These are phyloP conservation scores for Angomonas deanei DNA, from an alignment of 208 protist species.

Conservation along the genomic window DNA sequence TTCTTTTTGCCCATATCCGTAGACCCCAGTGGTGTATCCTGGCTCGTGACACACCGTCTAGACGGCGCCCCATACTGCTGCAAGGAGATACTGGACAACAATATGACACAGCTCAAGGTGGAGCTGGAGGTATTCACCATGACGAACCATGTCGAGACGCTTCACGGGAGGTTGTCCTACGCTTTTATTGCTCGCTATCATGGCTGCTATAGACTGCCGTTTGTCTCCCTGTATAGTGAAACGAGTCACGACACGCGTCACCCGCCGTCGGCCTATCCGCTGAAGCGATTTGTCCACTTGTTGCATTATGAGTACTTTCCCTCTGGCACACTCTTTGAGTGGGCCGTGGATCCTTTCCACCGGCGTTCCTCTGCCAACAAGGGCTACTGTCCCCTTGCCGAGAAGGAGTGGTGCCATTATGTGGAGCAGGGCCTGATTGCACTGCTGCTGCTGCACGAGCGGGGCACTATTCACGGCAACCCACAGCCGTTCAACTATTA, in stretches of 20 bases:
- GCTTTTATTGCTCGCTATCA: constrained; percentile 46
- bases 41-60: constrained; percentile 44
- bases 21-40: constrained; percentile 54
- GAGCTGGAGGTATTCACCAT: constrained; percentile 39
- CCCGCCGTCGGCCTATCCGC: background rate
- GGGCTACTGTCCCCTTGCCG: background rate
- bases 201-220: constrained; percentile 8
- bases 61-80: constrained; percentile 56
- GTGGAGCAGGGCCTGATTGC: constrained; percentile 34
- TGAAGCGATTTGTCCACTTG: constrained; percentile 23
- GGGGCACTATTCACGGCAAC: constrained; percentile 46
- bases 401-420: background rate
- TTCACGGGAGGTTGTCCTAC: constrained; percentile 17
- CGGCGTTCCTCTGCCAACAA: too few relatives aligned
- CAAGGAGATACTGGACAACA: constrained; percentile 48
- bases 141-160: constrained; percentile 13
- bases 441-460: constrained; percentile 38
- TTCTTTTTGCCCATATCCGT: constrained; percentile 15
- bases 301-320: constrained; percentile 72
- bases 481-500: constrained; percentile 45
- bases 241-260: constrained; percentile 2
- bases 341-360: constrained; percentile 4
- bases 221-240: background rate
- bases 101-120: constrained; percentile 9
- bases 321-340: constrained; percentile 42